Base-by-base conservation (phyloP, 331 rosid species). In the Saraca asoca region DNA sequence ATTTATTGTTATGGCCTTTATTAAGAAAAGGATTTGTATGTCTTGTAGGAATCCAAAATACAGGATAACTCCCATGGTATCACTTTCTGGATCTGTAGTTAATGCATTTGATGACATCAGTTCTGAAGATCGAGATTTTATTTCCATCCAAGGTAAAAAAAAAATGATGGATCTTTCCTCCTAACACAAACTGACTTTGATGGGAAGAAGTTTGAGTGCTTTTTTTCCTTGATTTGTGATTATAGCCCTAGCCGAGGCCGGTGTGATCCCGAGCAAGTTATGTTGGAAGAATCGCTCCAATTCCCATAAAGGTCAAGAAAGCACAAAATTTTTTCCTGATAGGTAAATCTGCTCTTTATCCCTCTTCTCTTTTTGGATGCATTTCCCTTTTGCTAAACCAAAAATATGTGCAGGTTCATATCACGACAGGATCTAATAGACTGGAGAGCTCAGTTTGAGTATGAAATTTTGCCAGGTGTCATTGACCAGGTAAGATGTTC, bases 381-480 rank as follows among this genome's bases (percentile, higher is more conserved):
- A 42, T 55, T 69, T 55, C 38, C 41, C 44, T 69, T 70, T 58
- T 34, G 44, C 72, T 75, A 43, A 67, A 59, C 62, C 48, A 48
- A 65, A 56, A 9, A 38, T 73, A 68, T 81, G 60, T 65, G 65
- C 80, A 93, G 98, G 80, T 87, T 80, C 83, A 69, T 93, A 29
- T 82, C 94, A 62, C 89, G 98, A n/a, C 88, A 82, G 76, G 91
- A 88, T 78, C 79, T 93, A 69, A 79, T 89, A 12, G 87, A 85
- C 77, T 93, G 98, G 98, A 87, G 85, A 78, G 82, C 94, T 70
- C 88, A 81, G 78, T 74, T 89, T 59, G 98, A 93, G 79, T 90
- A 93, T 72, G 85, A 80, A 12, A 71, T 84, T 60, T 63, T 65
- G 33, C 85, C 82, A 12, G 82, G 78, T 61, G 38, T 79, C 33